Evolutionary conservation across 257 asterid genomes (phyloP), one percentile per base, ranked within the genome.

Genomic region (Echium plantagineum): DNA sequence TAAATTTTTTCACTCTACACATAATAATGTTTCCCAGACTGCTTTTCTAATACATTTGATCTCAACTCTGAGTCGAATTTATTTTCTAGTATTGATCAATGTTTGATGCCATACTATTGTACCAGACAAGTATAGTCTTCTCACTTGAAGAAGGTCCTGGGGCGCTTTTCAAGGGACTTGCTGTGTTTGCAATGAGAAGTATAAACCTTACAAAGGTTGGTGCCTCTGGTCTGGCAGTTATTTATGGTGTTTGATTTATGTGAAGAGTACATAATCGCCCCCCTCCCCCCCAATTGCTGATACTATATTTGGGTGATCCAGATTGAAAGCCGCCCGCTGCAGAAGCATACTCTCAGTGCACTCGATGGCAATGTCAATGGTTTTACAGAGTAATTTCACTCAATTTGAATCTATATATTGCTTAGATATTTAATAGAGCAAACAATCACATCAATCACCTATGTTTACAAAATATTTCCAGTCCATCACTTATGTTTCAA

Each of bases 101-200:
- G 24, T 35, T 18, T 55, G 26, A 16, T 35, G 46, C 24, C 28
- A 15, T 55, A 38, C 46, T 51, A 18, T 57, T 79, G 28, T 66
- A 66, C 38, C 83, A 93, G 97, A 86, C 99, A 55, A 93, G 99
- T 81, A 80, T 93, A 74, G 99, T 93, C 58, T 93, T 93, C 86
- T 93, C 99, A 47, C 95, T 93, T 20, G 99, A 93, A 75, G 97
- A 93, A 81, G 97, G 99, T 69, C 99, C 97, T 38, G 99, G 99
- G 67, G 81, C 81, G 79, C 99, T 93, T 80, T 93, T 93, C 70
- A 89, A 93, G 75, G 99, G 97, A 69, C 96, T 93, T 67, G 96
- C 95, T 63, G 99, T 84, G 60, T 93, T 93, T 77, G 94, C 99
- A 18, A 75, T 83, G 94, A 85, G 99, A 80, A 78, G 70, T 75